Conservation (phyloP, 176 grass and related monocot species). For the Lolium multiflorum region DNA sequence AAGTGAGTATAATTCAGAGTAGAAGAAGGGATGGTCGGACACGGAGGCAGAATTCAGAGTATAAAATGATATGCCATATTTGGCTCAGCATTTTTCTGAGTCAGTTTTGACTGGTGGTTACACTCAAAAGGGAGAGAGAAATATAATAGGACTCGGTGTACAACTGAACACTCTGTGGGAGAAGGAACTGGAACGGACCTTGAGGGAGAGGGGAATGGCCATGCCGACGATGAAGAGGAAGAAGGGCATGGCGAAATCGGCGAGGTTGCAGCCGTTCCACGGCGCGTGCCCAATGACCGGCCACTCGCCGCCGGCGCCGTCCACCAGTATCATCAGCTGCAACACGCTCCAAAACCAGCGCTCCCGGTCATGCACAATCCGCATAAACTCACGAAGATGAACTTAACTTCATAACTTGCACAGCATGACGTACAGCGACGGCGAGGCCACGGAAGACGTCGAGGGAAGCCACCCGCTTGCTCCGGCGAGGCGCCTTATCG, state of each 20-base stretch:
- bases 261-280: slow-evolving; percentile 95
- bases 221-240: slow-evolving; percentile 98
- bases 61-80: background rate
- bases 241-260: slow-evolving; percentile 96
- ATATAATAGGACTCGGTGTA: background rate
- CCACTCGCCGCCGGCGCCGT: slow-evolving; percentile 89
- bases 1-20: background rate
- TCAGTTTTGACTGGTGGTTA: background rate
- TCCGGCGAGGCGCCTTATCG: slow-evolving; percentile 40
- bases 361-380: background rate
- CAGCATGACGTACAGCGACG: slow-evolving; percentile 58
- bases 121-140: background rate
- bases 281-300: slow-evolving; percentile 85
- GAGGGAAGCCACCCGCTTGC: slow-evolving; percentile 68
- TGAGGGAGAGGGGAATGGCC: slow-evolving; percentile 94
- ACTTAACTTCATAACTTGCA: no score
- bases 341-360: background rate
- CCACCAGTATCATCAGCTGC: slow-evolving; percentile 98
- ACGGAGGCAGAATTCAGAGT: background rate
- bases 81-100: background rate
- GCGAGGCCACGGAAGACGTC: slow-evolving; percentile 96
- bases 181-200: slow-evolving; percentile 45
- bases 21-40: background rate
- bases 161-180: background rate
- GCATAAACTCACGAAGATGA: background rate